These are phyloP conservation scores for Penicillium italicum DNA, from an alignment of 2,329 filamentous ascomycete genomes.

Conservation along the genomic window DNA sequence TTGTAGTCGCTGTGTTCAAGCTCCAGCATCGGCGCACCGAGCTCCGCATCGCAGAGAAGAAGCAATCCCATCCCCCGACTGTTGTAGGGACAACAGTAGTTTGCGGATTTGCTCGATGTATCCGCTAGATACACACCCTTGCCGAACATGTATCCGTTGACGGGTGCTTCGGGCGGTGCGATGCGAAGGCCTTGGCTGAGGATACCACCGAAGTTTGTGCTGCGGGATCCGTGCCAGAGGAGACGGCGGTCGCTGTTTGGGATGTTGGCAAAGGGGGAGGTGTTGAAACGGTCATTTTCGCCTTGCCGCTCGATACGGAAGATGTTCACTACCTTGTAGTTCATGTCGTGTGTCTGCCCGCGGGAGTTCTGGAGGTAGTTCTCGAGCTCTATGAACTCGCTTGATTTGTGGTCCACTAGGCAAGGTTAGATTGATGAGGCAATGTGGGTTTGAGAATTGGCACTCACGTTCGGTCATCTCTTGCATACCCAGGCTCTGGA, in stretches of 20 bases:
- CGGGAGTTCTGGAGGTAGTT: conserved; percentile 65
- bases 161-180: conserved; percentile 72
- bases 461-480: conserved; percentile 65
- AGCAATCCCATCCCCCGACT: conserved; percentile 70
- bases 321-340: conserved; percentile 61
- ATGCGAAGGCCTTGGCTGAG: conserved; percentile 85
- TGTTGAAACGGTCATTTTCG: conserved; percentile 65
- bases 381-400: conserved; percentile 63
- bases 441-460: not conserved
- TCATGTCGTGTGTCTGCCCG: conserved; percentile 62
- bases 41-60: conserved; percentile 78
- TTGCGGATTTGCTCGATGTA: conserved; percentile 76
- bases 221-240: conserved; percentile 82
- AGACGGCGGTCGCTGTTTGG: conserved; percentile 66
- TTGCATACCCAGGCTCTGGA: conserved; percentile 64
- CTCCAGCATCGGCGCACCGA: conserved; percentile 70
- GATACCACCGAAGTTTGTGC: conserved; percentile 83
- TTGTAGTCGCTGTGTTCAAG: conserved; percentile 56
- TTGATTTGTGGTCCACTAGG: conserved; percentile 51
- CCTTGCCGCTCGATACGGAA: conserved; percentile 77
- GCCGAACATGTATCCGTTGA: conserved; percentile 80
- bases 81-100: conserved; percentile 63
- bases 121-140: conserved; percentile 88
- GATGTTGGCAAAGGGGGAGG: conserved; percentile 51
- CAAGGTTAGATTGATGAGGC: conserved; percentile 9